Conservation (phyloP, 169 alveolate species). For the Eimeria maxima region DNA sequence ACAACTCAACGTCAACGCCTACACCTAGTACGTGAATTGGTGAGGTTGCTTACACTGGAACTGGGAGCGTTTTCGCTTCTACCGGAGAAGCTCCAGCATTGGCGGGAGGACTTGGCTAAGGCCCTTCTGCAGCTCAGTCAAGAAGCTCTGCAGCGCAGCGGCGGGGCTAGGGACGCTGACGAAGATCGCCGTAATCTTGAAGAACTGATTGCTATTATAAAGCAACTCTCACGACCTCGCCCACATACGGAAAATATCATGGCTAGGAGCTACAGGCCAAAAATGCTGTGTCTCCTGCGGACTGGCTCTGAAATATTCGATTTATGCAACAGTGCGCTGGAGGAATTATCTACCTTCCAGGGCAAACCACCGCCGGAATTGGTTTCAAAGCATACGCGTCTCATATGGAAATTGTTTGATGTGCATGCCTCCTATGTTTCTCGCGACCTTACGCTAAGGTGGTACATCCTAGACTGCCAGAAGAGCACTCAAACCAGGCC, state of each 20-base stretch:
- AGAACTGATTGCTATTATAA: background rate
- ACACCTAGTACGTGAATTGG: background rate
- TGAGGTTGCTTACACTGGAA: conserved; percentile 17
- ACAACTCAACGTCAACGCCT: background rate
- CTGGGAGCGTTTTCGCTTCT: background rate
- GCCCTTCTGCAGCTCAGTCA: background rate
- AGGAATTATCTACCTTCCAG: background rate
- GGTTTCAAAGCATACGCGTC: background rate
- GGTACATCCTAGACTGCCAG: background rate
- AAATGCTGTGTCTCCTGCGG: background rate
- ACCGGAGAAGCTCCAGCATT: background rate
- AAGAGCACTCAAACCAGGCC: background rate
- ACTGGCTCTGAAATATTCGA: background rate
- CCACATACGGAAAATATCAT: background rate
- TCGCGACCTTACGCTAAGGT: conserved; percentile 5
- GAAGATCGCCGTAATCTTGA: background rate
- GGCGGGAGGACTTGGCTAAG: background rate
- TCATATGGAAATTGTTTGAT: background rate
- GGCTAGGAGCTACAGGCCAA: background rate
- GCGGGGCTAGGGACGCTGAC: background rate
- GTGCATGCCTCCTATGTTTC: background rate
- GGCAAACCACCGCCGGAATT: background rate
- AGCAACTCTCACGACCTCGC: background rate
- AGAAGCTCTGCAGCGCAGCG: conserved; percentile 26
- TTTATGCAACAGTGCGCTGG: background rate